Evolutionary conservation across 2,329 filamentous ascomycete species (phyloP).

Genomic region (Aspergillus amoenus): DNA sequence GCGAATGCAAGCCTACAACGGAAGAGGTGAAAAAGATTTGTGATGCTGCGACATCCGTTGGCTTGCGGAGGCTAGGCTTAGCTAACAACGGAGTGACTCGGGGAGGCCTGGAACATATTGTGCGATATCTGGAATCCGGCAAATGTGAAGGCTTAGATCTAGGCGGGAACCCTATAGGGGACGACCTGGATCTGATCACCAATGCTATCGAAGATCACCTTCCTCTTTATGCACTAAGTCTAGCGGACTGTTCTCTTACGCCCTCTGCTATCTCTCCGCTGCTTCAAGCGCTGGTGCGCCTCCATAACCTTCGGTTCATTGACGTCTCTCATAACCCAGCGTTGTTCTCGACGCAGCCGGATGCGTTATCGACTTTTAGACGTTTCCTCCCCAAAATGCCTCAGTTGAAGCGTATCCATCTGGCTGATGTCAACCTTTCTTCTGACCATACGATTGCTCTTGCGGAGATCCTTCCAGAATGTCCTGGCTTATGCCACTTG

Average conservation of each 20-base stretch:
- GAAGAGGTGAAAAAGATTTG: constrained; percentile 72
- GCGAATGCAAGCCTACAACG: constrained; percentile 71
- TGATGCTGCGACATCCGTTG: constrained; percentile 77
- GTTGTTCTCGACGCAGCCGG: constrained; percentile 73
- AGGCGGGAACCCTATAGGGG: constrained; percentile 73
- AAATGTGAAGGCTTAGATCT: constrained; percentile 86
- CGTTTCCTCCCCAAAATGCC: constrained; percentile 81
- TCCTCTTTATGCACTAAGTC: constrained; percentile 75
- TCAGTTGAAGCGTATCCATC: constrained; percentile 77
- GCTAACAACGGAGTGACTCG: constrained; percentile 77
- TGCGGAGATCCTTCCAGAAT: constrained; percentile 86
- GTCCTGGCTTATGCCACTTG: constrained; percentile 76
- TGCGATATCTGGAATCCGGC: constrained; percentile 71
- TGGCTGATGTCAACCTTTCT: constrained; percentile 79
- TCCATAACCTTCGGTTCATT: constrained; percentile 79
- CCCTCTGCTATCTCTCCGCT: constrained; percentile 71
- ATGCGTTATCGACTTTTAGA: constrained; percentile 70
- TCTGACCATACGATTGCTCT: constrained; percentile 87
- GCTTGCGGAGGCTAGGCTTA: constrained; percentile 75
- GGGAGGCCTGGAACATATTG: constrained; percentile 72
- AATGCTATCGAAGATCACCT: constrained; percentile 44
- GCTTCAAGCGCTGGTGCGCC: constrained; percentile 68
- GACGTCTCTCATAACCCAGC: constrained; percentile 87
- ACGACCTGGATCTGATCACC: constrained; percentile 48
- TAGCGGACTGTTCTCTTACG: constrained; percentile 80